These are phyloP conservation scores for Chaetothyriales sp. DNA, from an alignment of 2,329 filamentous ascomycete species.

Conservation along the genomic window DNA sequence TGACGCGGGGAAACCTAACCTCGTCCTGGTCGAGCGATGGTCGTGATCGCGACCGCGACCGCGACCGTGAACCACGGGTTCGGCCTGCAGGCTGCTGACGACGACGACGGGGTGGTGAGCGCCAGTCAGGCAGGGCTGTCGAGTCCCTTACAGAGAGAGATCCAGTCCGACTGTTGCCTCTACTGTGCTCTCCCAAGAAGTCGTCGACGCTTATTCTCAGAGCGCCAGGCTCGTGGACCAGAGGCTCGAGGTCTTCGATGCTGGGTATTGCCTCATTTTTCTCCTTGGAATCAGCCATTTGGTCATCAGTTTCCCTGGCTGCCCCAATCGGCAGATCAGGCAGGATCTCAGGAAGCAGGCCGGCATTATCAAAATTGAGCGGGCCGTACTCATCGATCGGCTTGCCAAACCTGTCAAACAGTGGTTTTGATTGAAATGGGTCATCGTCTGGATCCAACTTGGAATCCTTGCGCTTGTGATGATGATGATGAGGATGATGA, in stretches of 20 bases:
- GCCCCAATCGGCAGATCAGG: conserved; percentile 13
- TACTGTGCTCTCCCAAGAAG: not conserved
- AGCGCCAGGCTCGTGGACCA: not conserved
- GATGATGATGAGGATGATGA: too few species aligned
- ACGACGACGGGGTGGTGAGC: not conserved
- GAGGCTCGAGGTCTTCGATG: not conserved
- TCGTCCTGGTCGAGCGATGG: not conserved
- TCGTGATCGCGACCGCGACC: not conserved
- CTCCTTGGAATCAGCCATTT: conserved; percentile 6
- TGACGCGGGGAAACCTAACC: not conserved
- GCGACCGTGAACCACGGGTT: too few species aligned
- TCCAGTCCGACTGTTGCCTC: not conserved
- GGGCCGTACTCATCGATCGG: conserved; percentile 11
- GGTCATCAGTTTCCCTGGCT: conserved; percentile 7
- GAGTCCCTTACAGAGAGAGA: not conserved
- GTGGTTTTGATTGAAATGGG: conserved; percentile 8
- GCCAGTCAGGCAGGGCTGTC: not conserved
- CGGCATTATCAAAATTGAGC: conserved; percentile 9
- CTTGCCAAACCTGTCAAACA: conserved; percentile 12
- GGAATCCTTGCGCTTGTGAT: conserved; percentile 5
- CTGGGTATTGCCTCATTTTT: conserved; percentile 2
- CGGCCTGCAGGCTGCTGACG: not conserved
- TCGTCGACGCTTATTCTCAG: not conserved
- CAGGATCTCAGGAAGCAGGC: conserved; percentile 14
- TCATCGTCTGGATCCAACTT: conserved; percentile 11